Percentiles rank a stretch among this genome's conserved stretches.
Evolutionary conservation across 1,284 basidiomycete genomes (phyloP).

Genomic region (Apiotrichum akiyoshidainum): DNA sequence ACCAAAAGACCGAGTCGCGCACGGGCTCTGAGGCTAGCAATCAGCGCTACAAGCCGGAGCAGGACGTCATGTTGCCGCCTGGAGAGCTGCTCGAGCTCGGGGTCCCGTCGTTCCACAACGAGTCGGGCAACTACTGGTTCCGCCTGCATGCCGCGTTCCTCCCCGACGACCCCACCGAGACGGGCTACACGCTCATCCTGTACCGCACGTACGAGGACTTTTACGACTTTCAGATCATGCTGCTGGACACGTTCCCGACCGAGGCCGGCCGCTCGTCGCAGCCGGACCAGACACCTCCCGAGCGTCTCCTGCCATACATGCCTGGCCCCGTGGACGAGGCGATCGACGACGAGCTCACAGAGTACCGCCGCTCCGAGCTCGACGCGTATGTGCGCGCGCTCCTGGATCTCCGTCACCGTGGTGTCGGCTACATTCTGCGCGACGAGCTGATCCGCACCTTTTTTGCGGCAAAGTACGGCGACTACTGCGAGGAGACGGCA

Average conservation of each 20-base stretch:
- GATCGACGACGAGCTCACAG: conserved; percentile 82
- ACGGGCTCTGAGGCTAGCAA: neutral
- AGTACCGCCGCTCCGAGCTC: conserved; percentile 74
- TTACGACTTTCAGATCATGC: conserved; percentile 90
- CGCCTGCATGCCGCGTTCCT: conserved; percentile 84
- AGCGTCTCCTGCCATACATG: conserved; percentile 88
- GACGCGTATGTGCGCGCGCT: conserved; percentile 83
- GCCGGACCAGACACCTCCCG: conserved; percentile 49
- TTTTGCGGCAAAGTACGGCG: conserved; percentile 80
- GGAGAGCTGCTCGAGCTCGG: conserved; percentile 84
- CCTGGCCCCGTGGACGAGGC: conserved; percentile 77
- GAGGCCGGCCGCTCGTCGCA: conserved; percentile 70
- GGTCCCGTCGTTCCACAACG: conserved; percentile 93
- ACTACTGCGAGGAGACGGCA: conserved; percentile 72
- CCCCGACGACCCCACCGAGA: conserved; percentile 64
- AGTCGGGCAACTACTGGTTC: conserved; percentile 97
- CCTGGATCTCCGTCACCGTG: conserved; percentile 60
- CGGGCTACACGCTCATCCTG: conserved; percentile 76
- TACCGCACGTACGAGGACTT: conserved; percentile 98
- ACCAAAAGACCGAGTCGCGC: neutral
- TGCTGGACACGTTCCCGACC: conserved; percentile 79
- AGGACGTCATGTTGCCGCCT: conserved; percentile 58
- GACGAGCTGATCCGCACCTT: conserved; percentile 79
- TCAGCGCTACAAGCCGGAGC: conserved; percentile 35
- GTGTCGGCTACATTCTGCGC: conserved; percentile 73